Evolutionary conservation across 129 eudicot genomes (phyloP), one percentile per base, ranked within the genome.

Genomic region (Cynara cardunculus): DNA sequence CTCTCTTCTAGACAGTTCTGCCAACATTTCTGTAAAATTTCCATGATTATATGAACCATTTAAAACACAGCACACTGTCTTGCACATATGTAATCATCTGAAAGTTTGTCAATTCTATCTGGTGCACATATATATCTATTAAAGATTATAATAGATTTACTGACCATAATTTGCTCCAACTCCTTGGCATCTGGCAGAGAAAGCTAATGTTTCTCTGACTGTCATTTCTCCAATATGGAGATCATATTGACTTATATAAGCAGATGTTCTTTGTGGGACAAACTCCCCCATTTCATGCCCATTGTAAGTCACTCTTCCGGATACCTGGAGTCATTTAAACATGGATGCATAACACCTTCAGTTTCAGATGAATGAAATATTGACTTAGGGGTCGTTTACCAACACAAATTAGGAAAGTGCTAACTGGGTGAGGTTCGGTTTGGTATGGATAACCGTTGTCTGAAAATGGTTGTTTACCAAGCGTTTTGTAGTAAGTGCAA

Each of bases 241-340:
- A 84, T 94, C 98, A 78, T 89, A n/a, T 84, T 94, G 98, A 86
- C 97, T 90, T 59, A 91, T 81, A 37, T 94, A 94, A 75, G 93
- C 92, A n/a, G 98, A 90, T 1, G 89, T 89, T 83, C 89, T 87
- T 71, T 84, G 91, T 8, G 97, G 90, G 9, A 90, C 89, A 59
- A 94, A 88, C 70, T 91, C 96, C 1, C 80, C 79, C 30, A 94
- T 77, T 69, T 88, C 85, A 81, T 87, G 87, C 25, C 97, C 98
- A 69, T 94, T 94, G 85, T 94, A 91, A 10, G 89, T 79, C 26
- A 91, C 81, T 74, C 84, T 90, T 44, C 98, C 97, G 2, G 89
- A 31, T 32, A 88, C 85, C 97, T 94, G 85, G 12, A 18, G 19
- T 71, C 31, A 66, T 19, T 53, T 46, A 27, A 28, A 14, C 14